These are phyloP conservation scores for Pythium insidiosum DNA, from an alignment of 352 stramenopile species.

Conservation along the genomic window DNA sequence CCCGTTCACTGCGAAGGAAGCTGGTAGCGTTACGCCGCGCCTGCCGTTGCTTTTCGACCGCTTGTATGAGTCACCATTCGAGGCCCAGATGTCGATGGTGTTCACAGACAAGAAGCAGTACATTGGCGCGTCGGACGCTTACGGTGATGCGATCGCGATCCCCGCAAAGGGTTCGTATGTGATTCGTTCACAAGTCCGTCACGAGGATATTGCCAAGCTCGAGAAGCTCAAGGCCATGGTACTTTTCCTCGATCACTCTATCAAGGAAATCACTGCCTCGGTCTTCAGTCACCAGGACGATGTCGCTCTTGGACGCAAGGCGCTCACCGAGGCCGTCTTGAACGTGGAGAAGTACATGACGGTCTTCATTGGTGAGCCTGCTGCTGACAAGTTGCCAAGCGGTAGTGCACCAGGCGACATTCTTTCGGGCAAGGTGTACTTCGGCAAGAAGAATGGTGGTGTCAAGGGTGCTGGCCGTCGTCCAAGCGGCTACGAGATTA, in stretches of 20 bases:
- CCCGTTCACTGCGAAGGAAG: constrained; percentile 81
- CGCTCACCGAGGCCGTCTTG: constrained; percentile 39
- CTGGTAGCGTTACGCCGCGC: constrained; percentile 70
- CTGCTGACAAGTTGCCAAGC: constrained; percentile 56
- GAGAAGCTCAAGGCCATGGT: constrained; percentile 80
- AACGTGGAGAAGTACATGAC: constrained; percentile 45
- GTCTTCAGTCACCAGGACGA: constrained; percentile 68
- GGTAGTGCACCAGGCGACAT: constrained; percentile 49
- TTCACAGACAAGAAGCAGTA: constrained; percentile 94
- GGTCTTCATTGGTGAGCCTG: constrained; percentile 70
- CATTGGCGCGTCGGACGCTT: constrained; percentile 78
- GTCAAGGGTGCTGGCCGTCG: constrained; percentile 52
- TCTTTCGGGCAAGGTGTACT: constrained; percentile 60
- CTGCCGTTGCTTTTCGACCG: constrained; percentile 60
- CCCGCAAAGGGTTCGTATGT: constrained; percentile 81
- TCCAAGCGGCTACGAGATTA: constrained; percentile 60
- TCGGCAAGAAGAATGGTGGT: constrained; percentile 60
- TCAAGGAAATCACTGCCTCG: constrained; percentile 58
- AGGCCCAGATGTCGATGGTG: constrained; percentile 89
- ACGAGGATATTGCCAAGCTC: constrained; percentile 77
- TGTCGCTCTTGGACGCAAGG: constrained; percentile 45
- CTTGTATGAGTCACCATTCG: constrained; percentile 92
- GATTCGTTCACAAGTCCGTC: constrained; percentile 66
- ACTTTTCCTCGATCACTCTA: constrained; percentile 56
- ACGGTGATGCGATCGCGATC: constrained; percentile 64